Evolutionary conservation across 352 stramenopile genomes (phyloP), one percentile per base, ranked within the genome.

Genomic region (Pythium grandisporangium): DNA sequence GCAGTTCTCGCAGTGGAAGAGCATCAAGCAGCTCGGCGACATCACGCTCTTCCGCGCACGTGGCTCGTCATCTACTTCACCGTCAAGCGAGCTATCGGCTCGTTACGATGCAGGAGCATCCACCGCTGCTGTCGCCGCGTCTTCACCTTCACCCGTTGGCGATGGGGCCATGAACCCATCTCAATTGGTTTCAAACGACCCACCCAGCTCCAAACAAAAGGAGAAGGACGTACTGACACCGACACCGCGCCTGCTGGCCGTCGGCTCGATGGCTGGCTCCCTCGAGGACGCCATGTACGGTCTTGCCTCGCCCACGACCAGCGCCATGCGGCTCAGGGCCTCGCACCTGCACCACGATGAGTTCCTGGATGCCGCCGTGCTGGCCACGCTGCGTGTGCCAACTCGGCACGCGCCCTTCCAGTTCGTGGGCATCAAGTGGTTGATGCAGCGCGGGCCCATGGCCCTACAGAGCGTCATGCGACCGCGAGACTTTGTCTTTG

Each of bases 231-330:
- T n/a, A n/a, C n/a, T n/a, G n/a, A n/a, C n/a, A n/a, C 40, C 29
- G 12, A 48, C 24, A 33, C 49, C 55, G 5, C 29, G 46, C 0
- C 36, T 70, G 14, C 57, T 67, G 21, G 49, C 58, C 12, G 40
- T 69, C 19, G 66, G 69, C 14, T 64, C 61, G 13, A 52, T 73
- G 2, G 25, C 58, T 7, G 70, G 58, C 14, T 56, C 46, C 1
- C 54, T 86, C 2, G 60, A 82, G 34, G 70, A 84, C 53, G 55
- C 80, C 30, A 61, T 81, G 48, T 86, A 82, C 51, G 70, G 65
- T 12, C 53, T 70, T 23, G 53, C 80, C 29, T 62, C 64, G 51
- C 56, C 66, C 26, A 76, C 58, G 16, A 67, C 64, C 33, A 58
- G 63, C 5, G 53, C 61, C 26, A 71, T 82, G 63, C 44, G 51